Conservation (phyloP, 805 yeast genomes). For the Spathaspora gorwiae region DNA sequence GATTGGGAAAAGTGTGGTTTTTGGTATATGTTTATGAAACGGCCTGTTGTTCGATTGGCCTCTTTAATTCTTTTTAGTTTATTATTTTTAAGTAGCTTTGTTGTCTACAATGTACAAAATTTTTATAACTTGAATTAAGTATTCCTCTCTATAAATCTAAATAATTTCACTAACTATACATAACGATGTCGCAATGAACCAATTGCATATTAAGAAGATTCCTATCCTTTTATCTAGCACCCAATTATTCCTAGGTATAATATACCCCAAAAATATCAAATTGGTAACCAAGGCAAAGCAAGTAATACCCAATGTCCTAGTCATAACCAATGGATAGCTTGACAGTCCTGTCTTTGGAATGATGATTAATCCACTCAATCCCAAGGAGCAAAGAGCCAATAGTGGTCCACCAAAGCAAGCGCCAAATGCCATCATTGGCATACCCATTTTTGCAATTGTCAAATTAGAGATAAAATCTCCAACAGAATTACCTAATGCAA, state of each 20-base stretch:
- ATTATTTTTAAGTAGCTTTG: constrained; percentile 1
- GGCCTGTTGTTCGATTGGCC: not conserved
- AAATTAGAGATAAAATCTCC: constrained; percentile 86
- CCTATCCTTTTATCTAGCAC: constrained; percentile 33
- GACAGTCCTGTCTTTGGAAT: constrained; percentile 4
- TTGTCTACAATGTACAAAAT: not conserved
- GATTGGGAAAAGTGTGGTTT: constrained; percentile 3
- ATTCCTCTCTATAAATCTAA: not conserved
- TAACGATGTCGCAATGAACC: constrained; percentile 23
- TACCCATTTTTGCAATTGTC: constrained; percentile 76
- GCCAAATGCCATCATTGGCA: constrained; percentile 86
- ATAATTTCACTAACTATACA: constrained; percentile 21
- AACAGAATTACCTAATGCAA: constrained; percentile 88
- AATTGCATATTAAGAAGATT: constrained; percentile 21
- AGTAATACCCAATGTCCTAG: constrained; percentile 18
- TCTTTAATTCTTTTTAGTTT: not conserved
- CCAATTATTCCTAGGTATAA: constrained; percentile 26
- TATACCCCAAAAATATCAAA: constrained; percentile 14
- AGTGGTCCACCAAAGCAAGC: constrained; percentile 95
- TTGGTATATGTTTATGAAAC: not conserved
- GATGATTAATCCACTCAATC: constrained; percentile 57
- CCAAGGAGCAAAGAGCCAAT: constrained; percentile 75
- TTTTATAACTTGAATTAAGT: not conserved
- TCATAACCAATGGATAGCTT: constrained; percentile 13
- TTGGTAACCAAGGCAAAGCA: constrained; percentile 18